Conservation (phyloP, 352 stramenopile genomes). For the Halophytophthora batemanensis region DNA sequence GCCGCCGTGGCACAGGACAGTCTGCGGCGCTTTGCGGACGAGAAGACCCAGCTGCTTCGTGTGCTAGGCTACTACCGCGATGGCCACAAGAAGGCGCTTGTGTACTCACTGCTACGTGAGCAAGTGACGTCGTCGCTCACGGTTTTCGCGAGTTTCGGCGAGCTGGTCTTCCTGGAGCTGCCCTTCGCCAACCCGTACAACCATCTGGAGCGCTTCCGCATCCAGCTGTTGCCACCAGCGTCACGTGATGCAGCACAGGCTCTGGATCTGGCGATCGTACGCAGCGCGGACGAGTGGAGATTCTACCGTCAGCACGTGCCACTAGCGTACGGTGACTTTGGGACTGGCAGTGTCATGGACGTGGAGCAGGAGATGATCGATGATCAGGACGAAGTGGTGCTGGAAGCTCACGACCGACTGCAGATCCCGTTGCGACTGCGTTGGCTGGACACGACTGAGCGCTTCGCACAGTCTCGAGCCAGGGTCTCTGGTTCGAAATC, state of each 20-base stretch:
- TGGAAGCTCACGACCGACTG: conserved; percentile 84
- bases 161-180: conserved; percentile 88
- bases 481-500: background rate
- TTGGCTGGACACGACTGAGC: conserved; percentile 49
- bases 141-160: conserved; percentile 78
- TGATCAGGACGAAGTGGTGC: conserved; percentile 76
- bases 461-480: background rate
- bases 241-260: conserved; percentile 26
- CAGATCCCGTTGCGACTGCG: conserved; percentile 86
- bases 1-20: conserved; percentile 15
- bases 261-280: conserved; percentile 79
- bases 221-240: conserved; percentile 67
- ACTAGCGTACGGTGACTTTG: conserved; percentile 37
- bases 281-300: conserved; percentile 71
- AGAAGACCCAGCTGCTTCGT: conserved; percentile 85
- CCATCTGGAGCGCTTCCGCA: conserved; percentile 87
- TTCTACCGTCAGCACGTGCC: conserved; percentile 74
- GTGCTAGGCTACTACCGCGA: conserved; percentile 92
- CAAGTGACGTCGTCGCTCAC: conserved; percentile 85
- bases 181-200: conserved; percentile 89
- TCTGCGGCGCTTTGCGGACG: conserved; percentile 49
- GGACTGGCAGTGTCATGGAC: conserved; percentile 15
- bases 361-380: conserved; percentile 95
- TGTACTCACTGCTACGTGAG: conserved; percentile 86
- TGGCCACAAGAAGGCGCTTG: conserved; percentile 92